Percentiles rank a stretch among this genome's conserved stretches.
Evolutionary conservation across 2,329 filamentous ascomycete species (phyloP).

Genomic region (Apiospora pterosperma): DNA sequence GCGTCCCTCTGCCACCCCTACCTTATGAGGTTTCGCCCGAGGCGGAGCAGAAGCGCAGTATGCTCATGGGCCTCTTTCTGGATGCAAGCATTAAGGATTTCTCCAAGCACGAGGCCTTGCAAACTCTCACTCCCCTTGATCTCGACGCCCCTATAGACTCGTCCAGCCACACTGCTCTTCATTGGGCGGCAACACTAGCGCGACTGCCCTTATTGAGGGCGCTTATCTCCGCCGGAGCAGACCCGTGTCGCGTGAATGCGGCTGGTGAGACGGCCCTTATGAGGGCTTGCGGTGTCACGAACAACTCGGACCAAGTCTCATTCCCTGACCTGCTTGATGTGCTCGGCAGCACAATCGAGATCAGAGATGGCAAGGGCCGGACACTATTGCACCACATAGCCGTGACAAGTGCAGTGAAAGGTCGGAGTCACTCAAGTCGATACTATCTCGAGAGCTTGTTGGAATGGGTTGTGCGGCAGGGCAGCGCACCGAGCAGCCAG

Average conservation of each 20-base stretch:
- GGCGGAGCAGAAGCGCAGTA: slow-evolving; percentile 74
- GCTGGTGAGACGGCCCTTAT: slow-evolving; percentile 91
- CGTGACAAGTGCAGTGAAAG: slow-evolving; percentile 92
- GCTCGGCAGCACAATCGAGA: slow-evolving; percentile 83
- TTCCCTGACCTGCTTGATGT: slow-evolving; percentile 91
- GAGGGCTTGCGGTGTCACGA: slow-evolving; percentile 88
- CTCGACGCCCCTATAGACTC: slow-evolving; percentile 90
- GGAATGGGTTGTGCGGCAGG: slow-evolving; percentile 90
- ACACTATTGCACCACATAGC: slow-evolving; percentile 97
- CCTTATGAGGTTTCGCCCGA: slow-evolving; percentile 58
- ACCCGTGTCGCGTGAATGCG: slow-evolving; percentile 81
- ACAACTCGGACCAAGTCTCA: slow-evolving; percentile 85
- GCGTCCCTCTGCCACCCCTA: slow-evolving; percentile 62
- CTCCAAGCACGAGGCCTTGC: slow-evolving; percentile 72
- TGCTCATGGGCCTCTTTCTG: slow-evolving; percentile 80
- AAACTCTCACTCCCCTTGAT: slow-evolving; percentile 72
- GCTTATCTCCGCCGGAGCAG: slow-evolving; percentile 80
- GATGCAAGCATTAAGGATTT: slow-evolving; percentile 65
- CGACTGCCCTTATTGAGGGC: slow-evolving; percentile 78
- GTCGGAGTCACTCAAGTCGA: slow-evolving; percentile 83
- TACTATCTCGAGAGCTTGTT: slow-evolving; percentile 95
- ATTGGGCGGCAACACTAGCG: slow-evolving; percentile 93
- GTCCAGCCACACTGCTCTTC: slow-evolving; percentile 83
- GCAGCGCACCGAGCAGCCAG: slow-evolving; percentile 58
- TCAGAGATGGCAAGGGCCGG: slow-evolving; percentile 82